Conservation (phyloP, 495 filamentous ascomycete genomes). For the Coniosporium apollinis region DNA sequence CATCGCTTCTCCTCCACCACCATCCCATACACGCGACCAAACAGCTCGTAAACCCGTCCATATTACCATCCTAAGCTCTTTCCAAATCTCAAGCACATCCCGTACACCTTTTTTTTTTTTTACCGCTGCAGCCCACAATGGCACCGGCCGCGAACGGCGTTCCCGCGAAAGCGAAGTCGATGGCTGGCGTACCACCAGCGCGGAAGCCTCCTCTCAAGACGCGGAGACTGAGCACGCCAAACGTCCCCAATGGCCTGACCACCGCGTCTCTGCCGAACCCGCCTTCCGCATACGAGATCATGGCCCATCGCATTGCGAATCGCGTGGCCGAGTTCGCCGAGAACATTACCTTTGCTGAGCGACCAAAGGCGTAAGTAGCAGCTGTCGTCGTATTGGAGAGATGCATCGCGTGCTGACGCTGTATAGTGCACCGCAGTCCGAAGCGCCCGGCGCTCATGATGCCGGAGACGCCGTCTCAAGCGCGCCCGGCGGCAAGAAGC, state of each 20-base stretch:
- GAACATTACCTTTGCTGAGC: constrained; percentile 28
- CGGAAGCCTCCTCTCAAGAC: background rate
- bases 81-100: background rate
- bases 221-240: too few species aligned
- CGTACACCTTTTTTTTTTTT: background rate
- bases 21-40: background rate
- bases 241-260: too few species aligned
- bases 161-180: background rate
- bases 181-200: background rate
- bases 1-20: background rate
- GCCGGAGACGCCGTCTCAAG: constrained; percentile 6
- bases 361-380: too few species aligned
- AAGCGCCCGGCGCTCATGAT: too few species aligned
- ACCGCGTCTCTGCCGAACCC: too few species aligned
- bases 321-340: constrained; percentile 27
- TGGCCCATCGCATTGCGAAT: constrained; percentile 23
- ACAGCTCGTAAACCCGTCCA: background rate
- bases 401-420: too few species aligned
- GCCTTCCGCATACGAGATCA: constrained; percentile 23
- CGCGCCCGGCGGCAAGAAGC: constrained; percentile 9
- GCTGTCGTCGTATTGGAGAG: too few species aligned
- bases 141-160: background rate
- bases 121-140: background rate
- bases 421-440: too few species aligned
- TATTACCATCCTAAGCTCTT: background rate